Evolutionary conservation across 352 stramenopile genomes (phyloP), one percentile per base, ranked within the genome.

Genomic region (Plasmopara halstedii): DNA sequence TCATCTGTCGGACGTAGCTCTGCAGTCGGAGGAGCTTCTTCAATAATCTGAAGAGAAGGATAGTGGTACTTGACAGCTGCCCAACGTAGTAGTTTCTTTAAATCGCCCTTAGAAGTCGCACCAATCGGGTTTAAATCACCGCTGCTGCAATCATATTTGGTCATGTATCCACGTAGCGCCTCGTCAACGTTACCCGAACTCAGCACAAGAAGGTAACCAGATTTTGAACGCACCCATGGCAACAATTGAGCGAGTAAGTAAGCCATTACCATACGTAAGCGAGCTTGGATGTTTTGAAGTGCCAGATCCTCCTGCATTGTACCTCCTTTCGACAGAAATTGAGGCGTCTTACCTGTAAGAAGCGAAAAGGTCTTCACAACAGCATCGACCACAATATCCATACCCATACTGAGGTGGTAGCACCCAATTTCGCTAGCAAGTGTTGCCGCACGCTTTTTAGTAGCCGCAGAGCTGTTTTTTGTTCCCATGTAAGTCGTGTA

Each of bases 131-230:
- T 99, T 41, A 99, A 58, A 62, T 99, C 96, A 10, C 95, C 96
- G 46, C 83, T 97, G 53, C 88, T 98, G 70, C 96, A 99, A 75
- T 99, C 96, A 54, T 99, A 99, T 70, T 99, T 99, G 35, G 96
- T 99, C 91, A 99, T 97, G 75, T 99, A 99, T 21, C 96, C 96
- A 42, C 96, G 88, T 34, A 99, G 73, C 0, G 89, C 90, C 71
- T 99, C 96, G 55, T 99, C 96, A 1, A 99, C 96, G 65, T 99
- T 99, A 29, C 89, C 95, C 25, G 87, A 98, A 43, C 95, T 97
- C 17, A 99, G 73, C 23, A 99, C 96, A 6, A 99, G 81, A n/a
- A 99, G 56, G 51, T 98, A 99, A 29, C 96, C 95, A 10, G 47
- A 70, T 48, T 91, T 91, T 19, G 75, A 83, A 15, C 96, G 85